Conservation (phyloP, 805 yeast species). For the Debaryomyces tyrocola region DNA sequence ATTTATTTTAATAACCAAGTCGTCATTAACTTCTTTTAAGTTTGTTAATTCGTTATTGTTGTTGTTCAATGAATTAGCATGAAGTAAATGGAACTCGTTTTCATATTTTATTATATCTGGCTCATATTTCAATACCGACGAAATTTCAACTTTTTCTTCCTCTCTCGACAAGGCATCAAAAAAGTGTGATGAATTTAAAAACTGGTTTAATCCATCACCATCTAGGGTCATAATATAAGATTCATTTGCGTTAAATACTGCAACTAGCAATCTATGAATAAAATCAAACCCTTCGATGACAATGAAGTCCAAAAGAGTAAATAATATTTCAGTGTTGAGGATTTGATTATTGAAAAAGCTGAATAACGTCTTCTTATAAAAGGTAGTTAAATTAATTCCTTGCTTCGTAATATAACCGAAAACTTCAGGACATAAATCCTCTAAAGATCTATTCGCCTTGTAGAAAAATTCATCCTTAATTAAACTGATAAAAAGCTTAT, state of each 20-base stretch:
- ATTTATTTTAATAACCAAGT: slow-evolving; percentile 24
- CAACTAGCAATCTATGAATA: slow-evolving; percentile 27
- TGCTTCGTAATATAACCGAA: slow-evolving; percentile 36
- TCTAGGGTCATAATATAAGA: slow-evolving; percentile 15
- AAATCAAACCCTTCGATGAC: slow-evolving; percentile 42
- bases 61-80: slow-evolving; percentile 37
- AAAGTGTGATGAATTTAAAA: slow-evolving; percentile 16
- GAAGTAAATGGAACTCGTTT: slow-evolving; percentile 38
- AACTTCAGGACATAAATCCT: slow-evolving; percentile 25
- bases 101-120: slow-evolving; percentile 33
- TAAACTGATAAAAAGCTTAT: slow-evolving; percentile 23
- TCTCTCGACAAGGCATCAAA: slow-evolving; percentile 4
- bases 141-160: slow-evolving; percentile 8
- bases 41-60: slow-evolving; percentile 39
- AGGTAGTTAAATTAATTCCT: slow-evolving; percentile 28
- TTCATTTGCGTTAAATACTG: slow-evolving; percentile 17
- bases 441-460: slow-evolving; percentile 35
- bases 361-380: slow-evolving; percentile 19
- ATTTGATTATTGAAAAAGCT: slow-evolving; percentile 19
- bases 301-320: slow-evolving; percentile 31
- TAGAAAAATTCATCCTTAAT: slow-evolving; percentile 36
- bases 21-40: slow-evolving; percentile 37
- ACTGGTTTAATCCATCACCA: slow-evolving; percentile 26
- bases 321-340: slow-evolving; percentile 1
- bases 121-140: slow-evolving; percentile 14